Evolutionary conservation across 208 protist species (phyloP).

Genomic region (Angomonas ambiguus): DNA sequence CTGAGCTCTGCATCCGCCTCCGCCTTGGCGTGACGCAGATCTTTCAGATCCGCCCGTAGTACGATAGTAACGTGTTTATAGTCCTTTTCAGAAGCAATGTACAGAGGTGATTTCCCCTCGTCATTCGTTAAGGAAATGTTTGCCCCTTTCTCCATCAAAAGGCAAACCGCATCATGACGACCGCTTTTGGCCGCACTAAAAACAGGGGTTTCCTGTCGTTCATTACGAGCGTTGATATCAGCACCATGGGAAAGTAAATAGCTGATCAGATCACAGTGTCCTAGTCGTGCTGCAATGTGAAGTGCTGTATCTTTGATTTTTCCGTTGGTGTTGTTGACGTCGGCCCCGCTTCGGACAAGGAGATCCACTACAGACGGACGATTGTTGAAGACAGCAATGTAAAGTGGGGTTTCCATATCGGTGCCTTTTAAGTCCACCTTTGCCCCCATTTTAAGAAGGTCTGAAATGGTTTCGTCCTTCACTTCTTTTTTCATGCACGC

Average conservation of each 20-base stretch:
- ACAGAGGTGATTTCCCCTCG: conserved; percentile 81
- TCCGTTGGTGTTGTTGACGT: conserved; percentile 59
- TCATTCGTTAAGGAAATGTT: conserved; percentile 55
- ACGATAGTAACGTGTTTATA: conserved; percentile 80
- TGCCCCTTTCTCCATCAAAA: conserved; percentile 49
- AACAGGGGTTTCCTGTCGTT: conserved; percentile 67
- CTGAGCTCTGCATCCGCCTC: conserved; percentile 58
- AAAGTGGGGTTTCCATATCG: conserved; percentile 74
- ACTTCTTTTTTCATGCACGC: conserved; percentile 79
- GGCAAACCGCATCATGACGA: conserved; percentile 59
- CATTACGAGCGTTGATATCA: conserved; percentile 69
- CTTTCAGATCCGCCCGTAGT: conserved; percentile 49
- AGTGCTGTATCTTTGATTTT: conserved; percentile 57
- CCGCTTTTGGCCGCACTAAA: conserved; percentile 65
- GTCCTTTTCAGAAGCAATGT: conserved; percentile 81
- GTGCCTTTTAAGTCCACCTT: conserved; percentile 47
- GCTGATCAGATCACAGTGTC: conserved; percentile 37
- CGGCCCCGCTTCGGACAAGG: conserved; percentile 54
- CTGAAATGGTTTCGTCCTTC: conserved; percentile 27
- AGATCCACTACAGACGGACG: conserved; percentile 53
- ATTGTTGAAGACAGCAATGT: conserved; percentile 77
- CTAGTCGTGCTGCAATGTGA: conserved; percentile 59
- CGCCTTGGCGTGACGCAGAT: conserved; percentile 62
- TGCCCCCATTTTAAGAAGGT: conserved; percentile 55
- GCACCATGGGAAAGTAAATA: conserved; percentile 42